Conservation (phyloP, 129 eudicot genomes). For the Arctium lappa region DNA sequence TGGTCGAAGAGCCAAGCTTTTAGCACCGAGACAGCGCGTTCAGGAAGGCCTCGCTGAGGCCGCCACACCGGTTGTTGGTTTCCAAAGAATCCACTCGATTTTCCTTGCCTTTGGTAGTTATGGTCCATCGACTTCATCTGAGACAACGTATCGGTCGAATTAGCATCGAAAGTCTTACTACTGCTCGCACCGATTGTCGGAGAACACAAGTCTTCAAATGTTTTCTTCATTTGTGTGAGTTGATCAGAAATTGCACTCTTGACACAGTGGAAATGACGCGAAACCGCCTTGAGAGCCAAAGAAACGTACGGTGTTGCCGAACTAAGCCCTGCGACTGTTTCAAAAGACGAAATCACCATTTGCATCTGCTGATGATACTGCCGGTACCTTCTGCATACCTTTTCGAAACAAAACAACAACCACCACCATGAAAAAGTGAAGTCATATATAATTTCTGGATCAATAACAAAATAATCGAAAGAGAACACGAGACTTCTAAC, state of each 20-base stretch:
- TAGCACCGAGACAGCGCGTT: conserved; percentile 81
- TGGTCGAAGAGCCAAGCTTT: conserved; percentile 93
- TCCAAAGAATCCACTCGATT: conserved; percentile 40
- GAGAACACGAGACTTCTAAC: too few relatives aligned
- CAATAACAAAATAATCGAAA: too few relatives aligned
- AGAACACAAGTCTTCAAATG: conserved; percentile 53
- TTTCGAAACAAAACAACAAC: conserved; percentile 8
- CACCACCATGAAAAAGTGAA: not conserved
- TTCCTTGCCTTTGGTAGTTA: conserved; percentile 36
- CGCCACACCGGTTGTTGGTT: conserved; percentile 78
- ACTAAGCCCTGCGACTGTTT: conserved; percentile 75
- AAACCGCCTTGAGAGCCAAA: conserved; percentile 56
- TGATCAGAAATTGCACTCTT: conserved; percentile 75
- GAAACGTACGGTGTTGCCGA: conserved; percentile 72
- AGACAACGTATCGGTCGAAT: conserved; percentile 30
- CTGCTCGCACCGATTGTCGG: conserved; percentile 40
- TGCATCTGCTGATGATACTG: conserved; percentile 88
- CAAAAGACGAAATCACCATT: conserved; percentile 76
- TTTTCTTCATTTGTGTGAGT: conserved; percentile 41
- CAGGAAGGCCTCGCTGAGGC: conserved; percentile 95
- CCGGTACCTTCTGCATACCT: conserved; percentile 83
- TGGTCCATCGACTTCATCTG: conserved; percentile 47
- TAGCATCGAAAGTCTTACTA: conserved; percentile 23
- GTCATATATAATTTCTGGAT: too few relatives aligned
- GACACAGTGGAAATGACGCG: conserved; percentile 65